phyloP scores from a whole-genome alignment of 2,329 filamentous ascomycete genomes.

The Ophiostoma ips region DNA sequence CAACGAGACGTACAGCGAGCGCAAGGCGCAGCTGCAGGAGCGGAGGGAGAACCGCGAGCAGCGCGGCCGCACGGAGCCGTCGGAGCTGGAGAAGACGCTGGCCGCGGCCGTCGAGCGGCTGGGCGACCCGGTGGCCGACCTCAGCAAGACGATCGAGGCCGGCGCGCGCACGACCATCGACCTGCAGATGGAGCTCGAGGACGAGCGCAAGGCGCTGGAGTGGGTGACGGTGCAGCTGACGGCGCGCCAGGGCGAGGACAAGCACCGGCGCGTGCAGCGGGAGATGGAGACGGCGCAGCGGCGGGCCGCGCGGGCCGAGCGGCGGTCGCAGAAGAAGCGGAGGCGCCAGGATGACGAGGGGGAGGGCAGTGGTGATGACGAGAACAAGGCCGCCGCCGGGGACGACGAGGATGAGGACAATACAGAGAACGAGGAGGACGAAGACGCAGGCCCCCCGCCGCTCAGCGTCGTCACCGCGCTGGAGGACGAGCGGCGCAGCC shows the following conservation, averaged over 20 bases:
- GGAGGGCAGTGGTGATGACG: not conserved
- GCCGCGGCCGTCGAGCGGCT: slow-evolving; percentile 25
- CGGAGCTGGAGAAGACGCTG: slow-evolving; percentile 16
- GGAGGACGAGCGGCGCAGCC: slow-evolving; percentile 22
- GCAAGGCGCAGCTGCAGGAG: slow-evolving; percentile 21
- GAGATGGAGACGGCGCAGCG: slow-evolving; percentile 2
- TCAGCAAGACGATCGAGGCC: slow-evolving; percentile 33
- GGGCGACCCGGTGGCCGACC: slow-evolving; percentile 24
- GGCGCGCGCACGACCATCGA: slow-evolving; percentile 37
- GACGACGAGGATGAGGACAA: slow-evolving; percentile 14
- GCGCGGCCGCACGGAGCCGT: slow-evolving; percentile 13
- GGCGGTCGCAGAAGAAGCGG: slow-evolving; percentile 12
- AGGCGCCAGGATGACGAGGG: slow-evolving; percentile 1
- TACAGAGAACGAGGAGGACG: slow-evolving; percentile 15
- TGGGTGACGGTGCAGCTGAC: slow-evolving; percentile 21
- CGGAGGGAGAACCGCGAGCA: slow-evolving; percentile 24
- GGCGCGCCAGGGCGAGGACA: slow-evolving; percentile 14
- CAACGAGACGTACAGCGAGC: slow-evolving; percentile 30
- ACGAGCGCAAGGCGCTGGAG: slow-evolving; percentile 28
- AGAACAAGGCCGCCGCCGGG: slow-evolving; percentile 4
- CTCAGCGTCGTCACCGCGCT: slow-evolving; percentile 23
- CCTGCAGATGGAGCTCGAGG: slow-evolving; percentile 33
- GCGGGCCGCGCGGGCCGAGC: slow-evolving; percentile 1
- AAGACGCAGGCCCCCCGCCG: slow-evolving; percentile 12
- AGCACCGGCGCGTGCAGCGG: not conserved